These are phyloP conservation scores for Ganoderma lucidum DNA, from an alignment of 1,284 basidiomycete genomes.

Conservation along the genomic window DNA sequence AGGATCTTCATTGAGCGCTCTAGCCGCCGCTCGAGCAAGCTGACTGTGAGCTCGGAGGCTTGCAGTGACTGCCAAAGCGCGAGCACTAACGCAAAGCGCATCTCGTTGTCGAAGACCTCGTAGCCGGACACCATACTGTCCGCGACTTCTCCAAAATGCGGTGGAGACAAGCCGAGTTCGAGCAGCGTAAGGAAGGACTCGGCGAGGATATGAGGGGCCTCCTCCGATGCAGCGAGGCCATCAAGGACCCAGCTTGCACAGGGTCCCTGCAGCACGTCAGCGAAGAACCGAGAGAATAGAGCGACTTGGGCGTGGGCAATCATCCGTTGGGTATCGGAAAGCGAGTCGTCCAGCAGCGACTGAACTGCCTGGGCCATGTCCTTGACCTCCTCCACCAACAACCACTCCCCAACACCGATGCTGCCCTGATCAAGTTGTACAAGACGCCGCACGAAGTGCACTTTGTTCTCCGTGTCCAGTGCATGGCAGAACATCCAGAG, in stretches of 20 bases:
- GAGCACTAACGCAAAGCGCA: conserved; percentile 55
- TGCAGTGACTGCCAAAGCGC: conserved; percentile 48
- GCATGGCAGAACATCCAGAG: conserved; percentile 61
- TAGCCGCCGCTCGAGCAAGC: conserved; percentile 37
- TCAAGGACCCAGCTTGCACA: conserved; percentile 47
- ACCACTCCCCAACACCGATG: conserved; percentile 74
- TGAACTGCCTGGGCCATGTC: conserved; percentile 48
- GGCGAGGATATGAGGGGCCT: conserved; percentile 33
- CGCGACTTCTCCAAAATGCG: conserved; percentile 39
- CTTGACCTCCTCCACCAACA: conserved; percentile 68
- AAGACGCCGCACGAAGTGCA: conserved; percentile 62
- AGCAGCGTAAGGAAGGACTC: conserved; percentile 32
- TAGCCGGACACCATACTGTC: conserved; percentile 39
- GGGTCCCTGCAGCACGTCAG: conserved; percentile 45
- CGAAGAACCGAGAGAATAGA: conserved; percentile 50
- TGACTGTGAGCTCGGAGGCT: conserved; percentile 29
- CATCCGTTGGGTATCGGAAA: conserved; percentile 39
- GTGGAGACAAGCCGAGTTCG: conserved; percentile 35
- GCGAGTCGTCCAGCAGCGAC: conserved; percentile 42
- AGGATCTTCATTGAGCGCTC: conserved; percentile 42
- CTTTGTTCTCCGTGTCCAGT: conserved; percentile 62
- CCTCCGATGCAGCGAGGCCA: conserved; percentile 33
- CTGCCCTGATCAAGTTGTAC: conserved; percentile 63
- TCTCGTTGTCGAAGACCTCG: conserved; percentile 44
- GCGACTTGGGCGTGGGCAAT: conserved; percentile 50